phyloP scores from a whole-genome alignment of 768 basidiomycete genomes.

The Filobasidium wieringae region DNA sequence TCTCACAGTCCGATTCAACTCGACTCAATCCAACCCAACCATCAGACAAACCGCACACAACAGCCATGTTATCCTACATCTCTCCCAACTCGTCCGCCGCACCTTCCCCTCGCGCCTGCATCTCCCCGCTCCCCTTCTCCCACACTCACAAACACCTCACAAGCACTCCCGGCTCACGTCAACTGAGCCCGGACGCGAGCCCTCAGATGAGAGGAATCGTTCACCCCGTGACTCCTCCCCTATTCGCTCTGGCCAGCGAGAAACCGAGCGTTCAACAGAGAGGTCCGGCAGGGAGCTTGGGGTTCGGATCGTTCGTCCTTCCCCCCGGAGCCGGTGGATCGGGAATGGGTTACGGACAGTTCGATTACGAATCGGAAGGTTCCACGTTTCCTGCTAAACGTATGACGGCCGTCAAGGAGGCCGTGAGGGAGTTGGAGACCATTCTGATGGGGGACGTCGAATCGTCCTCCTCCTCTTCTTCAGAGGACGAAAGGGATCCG shows the following conservation, averaged over 20 bases:
- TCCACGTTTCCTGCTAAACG: background rate
- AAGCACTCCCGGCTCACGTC: conserved; percentile 2
- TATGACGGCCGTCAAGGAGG: background rate
- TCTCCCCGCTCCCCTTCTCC: background rate
- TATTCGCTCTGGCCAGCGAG: conserved; percentile 6
- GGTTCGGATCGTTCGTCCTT: background rate
- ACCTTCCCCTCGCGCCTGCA: background rate
- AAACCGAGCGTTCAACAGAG: background rate
- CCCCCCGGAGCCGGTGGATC: background rate
- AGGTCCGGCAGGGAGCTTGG: background rate
- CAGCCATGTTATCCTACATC: conserved; percentile 8
- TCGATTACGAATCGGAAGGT: conserved; percentile 1
- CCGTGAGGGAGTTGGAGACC: conserved; percentile 7
- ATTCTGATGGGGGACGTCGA: conserved; percentile 13
- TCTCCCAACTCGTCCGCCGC: conserved; percentile 3
- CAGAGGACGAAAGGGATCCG: background rate
- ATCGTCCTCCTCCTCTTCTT: conserved; percentile 7
- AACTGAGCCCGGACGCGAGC: background rate
- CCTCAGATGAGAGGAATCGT: conserved; percentile 2
- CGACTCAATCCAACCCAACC: background rate
- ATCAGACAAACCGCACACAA: background rate
- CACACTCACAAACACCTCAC: background rate
- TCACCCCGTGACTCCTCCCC: conserved; percentile 7
- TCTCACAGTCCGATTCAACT: no score
- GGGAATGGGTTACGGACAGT: background rate